Evolutionary conservation across 345 rosid species (phyloP), one percentile per base, ranked within the genome.

Genomic region (Hirschfeldia incana): DNA sequence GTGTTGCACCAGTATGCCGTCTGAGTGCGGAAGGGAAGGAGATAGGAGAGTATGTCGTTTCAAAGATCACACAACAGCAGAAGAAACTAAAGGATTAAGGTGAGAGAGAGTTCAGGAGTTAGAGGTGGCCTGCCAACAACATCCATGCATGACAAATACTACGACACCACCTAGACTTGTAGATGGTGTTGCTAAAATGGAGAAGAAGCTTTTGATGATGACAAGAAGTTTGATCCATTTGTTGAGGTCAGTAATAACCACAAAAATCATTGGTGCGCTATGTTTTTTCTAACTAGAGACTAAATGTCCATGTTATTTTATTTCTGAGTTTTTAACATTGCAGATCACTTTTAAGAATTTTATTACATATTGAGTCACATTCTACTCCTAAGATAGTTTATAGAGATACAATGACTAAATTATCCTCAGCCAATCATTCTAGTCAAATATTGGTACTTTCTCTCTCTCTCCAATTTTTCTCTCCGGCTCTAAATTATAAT

Each of bases 11-110:
- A 1, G 21, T 21, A 21, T n/a, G n/a, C 21, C 21, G 21, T 21
- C 21, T 21, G 21, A 1, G 21, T 21, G 21, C 21, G 21, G 21
- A 21, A 21, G 21, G 21, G 21, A 21, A 21, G 21, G 21, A 21
- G 21, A 21, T 21, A 21, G 21, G 1, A 9, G 93, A 89, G 11
- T 91, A 85, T 76, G 94, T 93, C 55, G 87, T 93, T 27, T 95
- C 98, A 0, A 95, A 87, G 75, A 83, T 95, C 75, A 85, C 74
- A 73, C 89, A 86, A 78, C 94, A 91, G 70, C 91, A 79, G 60
- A 83, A 76, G 49, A 93, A 91, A 76, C 85, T 78, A 39, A 77
- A 65, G 10, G 98, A 89, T 59, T 87, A 84, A 74, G 70, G 75
- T 28, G 90, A 87, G 80, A 75, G 90, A 87, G 78, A 75, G 67